A percentile compares a stretch with the other conserved stretches of the same genome.
Conservation (phyloP, 2,329 filamentous ascomycete genomes). For the Lachnellula arida region DNA sequence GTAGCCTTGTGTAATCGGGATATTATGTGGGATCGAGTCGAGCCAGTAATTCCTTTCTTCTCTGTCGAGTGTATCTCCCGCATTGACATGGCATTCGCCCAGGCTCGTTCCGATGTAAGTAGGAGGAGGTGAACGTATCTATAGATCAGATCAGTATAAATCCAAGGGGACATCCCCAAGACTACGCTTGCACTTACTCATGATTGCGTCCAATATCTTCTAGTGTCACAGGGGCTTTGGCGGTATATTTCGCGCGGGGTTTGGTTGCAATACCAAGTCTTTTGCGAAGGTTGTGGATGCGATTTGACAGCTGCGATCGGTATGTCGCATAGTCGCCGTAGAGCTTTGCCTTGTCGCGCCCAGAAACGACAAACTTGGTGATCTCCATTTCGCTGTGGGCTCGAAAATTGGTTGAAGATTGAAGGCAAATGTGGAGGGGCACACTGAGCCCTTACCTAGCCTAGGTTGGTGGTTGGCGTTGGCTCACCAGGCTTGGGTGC, state of each 20-base stretch:
- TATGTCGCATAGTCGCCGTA: slow-evolving; percentile 88
- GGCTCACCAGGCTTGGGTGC: not conserved
- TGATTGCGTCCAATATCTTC: slow-evolving; percentile 69
- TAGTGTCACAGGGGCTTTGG: slow-evolving; percentile 65
- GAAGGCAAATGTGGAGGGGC: no score
- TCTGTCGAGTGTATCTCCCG: slow-evolving; percentile 78
- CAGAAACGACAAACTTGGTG: slow-evolving; percentile 74
- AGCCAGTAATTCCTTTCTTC: slow-evolving; percentile 71
- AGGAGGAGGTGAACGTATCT: slow-evolving; percentile 78
- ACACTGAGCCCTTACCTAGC: not conserved
- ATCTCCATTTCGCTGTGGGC: slow-evolving; percentile 51
- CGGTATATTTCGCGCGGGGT: slow-evolving; percentile 80
- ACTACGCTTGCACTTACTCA: slow-evolving; percentile 56
- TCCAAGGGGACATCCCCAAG: not conserved
- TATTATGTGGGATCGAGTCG: slow-evolving; percentile 81
- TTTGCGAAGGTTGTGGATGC: slow-evolving; percentile 77
- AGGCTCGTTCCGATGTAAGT: slow-evolving; percentile 83
- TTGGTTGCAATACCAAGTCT: slow-evolving; percentile 79
- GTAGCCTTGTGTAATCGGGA: slow-evolving; percentile 81
- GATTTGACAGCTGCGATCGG: slow-evolving; percentile 71
- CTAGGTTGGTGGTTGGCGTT: not conserved
- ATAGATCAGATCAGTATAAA: slow-evolving; percentile 10
- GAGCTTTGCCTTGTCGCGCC: slow-evolving; percentile 77
- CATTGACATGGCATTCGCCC: slow-evolving; percentile 94
- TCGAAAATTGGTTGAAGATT: not conserved